Base-by-base conservation (phyloP, 108 stramenopile species). In the Phaeodactylum tricornutum region DNA sequence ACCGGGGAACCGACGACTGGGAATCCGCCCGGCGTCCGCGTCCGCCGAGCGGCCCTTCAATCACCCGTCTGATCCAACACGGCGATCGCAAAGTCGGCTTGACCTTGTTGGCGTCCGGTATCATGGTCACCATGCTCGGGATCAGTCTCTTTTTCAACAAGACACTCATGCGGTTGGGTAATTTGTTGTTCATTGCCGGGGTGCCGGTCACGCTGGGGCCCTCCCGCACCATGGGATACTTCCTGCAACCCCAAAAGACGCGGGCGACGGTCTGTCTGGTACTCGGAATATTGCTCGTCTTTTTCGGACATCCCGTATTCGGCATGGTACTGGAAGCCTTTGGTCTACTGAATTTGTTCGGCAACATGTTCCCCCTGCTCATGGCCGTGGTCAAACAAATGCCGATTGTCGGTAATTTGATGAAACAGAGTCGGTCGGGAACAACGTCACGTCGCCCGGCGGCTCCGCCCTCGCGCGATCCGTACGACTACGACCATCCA, bases 121-220 rank as follows among this genome's bases (percentile, higher is more conserved):
- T 59, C 11, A 65, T 72, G 6, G 66, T 92, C 24, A 92, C 90
- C 7, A 31, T 82, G 23, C 41, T 92, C 33, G 95, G 95, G 2
- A 74, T 92, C 12, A 77, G 80, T 45, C 74, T 96, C 11, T 93
- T 96, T 66, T 96, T 96, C 72, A 92, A 96, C 60, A 90, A 93
- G 63, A 81, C 83, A 14, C 61, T 96, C 29, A 77, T 96, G 70
- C 73, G 95, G n/a, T 44, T 96, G 29, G 95, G 95, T 0, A 94
- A 96, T 58, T 39, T 96, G 14, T 59, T 84, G 17, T 79, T 90
- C 41, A 78, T 92, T 27, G 70, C 60, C 3, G 93, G 95, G 6
- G 63, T 92, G 26, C 77, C 89, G 15, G 63, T 95, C 55, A 68
- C 91, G 42, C 75, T 96, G 52, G 96, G 96, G 0, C 93, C 93